Base-by-base conservation (phyloP, 1,139 yeast species). In the Pichia sp. region DNA sequence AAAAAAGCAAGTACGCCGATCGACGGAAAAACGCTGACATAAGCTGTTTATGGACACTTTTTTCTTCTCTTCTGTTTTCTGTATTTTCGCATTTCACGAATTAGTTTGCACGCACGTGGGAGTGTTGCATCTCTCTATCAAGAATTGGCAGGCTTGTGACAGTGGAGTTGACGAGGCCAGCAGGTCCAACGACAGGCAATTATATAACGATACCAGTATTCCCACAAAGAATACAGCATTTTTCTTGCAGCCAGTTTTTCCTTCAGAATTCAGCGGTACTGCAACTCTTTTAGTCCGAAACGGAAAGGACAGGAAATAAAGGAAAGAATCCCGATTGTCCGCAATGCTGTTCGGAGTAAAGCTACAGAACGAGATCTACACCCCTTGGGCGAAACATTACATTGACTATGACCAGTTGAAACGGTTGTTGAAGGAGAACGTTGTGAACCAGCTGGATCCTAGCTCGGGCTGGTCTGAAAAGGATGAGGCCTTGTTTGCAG, bases 351-450 rank as follows among this genome's bases (percentile, higher is more conserved):
- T 92, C 68, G 96, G 96, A 52, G 88, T 81, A 55, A 89, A 88
- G 67, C 76, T 93, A 57, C 85, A 85, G 54, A 84, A 81, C 63
- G 97, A 92, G 70, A 81, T 83, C 45, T 89, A 87, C 70, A 83
- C 84, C 53, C 96, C 97, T 2, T 93, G 99, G 99, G 85, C 81
- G 70, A 80, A 82, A 49, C 81, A 87, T 67, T 93, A 92, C 70
- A 80, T 93, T 63, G 78, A 84, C 67, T 93, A 93, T 70, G 95
- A 84, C 64, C 75, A 76, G 52, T 76, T 93, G 66, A 93, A 92
- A 74, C 85, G 84, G 66, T 77, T 90, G 51, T 77, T 93, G 65
- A 90, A 90, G 69, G 98, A 93, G 67, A 84, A 85, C 47, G 83
- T 85, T 5, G 75, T 85, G 45, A 57, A 52, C 23, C 55, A 55